Conservation (phyloP, 1,284 basidiomycete species). For the Neotropicomus parvogracilis region DNA sequence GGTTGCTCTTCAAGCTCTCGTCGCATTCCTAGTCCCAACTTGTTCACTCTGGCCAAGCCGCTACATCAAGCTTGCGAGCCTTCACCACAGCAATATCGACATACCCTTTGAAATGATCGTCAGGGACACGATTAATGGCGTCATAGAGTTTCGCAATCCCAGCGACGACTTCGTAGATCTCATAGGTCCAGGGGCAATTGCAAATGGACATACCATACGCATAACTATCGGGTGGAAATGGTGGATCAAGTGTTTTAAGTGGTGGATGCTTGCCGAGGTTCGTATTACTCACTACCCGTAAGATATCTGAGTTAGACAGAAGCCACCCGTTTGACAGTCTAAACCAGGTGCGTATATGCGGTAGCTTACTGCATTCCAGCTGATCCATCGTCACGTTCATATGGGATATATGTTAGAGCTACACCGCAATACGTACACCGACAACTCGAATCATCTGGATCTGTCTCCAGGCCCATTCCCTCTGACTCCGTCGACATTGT, state of each 20-base stretch:
- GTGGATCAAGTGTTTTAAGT: slow-evolving; percentile 28
- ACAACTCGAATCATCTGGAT: not conserved
- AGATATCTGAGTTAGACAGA: slow-evolving; percentile 5
- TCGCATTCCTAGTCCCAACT: slow-evolving; percentile 33
- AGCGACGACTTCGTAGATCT: slow-evolving; percentile 29
- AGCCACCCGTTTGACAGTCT: slow-evolving; percentile 9
- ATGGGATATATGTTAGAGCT: not conserved
- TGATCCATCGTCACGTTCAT: not conserved
- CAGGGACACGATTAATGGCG: slow-evolving; percentile 25
- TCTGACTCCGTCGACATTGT: slow-evolving; percentile 4
- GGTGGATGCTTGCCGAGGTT: slow-evolving; percentile 28
- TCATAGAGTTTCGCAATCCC: slow-evolving; percentile 34
- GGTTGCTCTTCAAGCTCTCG: slow-evolving; percentile 31
- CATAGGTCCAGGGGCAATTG: slow-evolving; percentile 16
- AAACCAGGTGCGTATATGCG: slow-evolving; percentile 24
- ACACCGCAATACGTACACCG: not conserved
- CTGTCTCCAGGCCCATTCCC: slow-evolving; percentile 2
- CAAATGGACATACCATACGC: slow-evolving; percentile 21
- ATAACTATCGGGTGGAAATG: slow-evolving; percentile 28
- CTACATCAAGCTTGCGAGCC: slow-evolving; percentile 31
- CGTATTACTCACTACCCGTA: slow-evolving; percentile 9
- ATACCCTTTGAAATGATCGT: slow-evolving; percentile 30
- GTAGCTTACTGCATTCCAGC: not conserved
- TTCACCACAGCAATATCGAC: slow-evolving; percentile 10
- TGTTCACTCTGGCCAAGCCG: slow-evolving; percentile 36